These are phyloP conservation scores for Phaeophleospora eucalypticola DNA, from an alignment of 2,329 filamentous ascomycete genomes.

Conservation along the genomic window DNA sequence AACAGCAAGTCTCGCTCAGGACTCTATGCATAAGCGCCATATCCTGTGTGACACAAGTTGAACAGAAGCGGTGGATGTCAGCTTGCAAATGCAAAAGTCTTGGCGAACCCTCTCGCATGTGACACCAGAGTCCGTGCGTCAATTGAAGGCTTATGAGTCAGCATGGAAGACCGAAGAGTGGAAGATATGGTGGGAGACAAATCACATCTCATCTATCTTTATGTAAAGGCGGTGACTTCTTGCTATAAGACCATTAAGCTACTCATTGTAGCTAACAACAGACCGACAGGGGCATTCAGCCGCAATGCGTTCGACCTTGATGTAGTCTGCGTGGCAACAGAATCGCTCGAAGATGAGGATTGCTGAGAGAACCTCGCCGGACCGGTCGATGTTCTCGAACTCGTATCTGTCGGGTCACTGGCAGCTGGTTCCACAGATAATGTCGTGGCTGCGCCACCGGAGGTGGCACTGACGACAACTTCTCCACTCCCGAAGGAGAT, in stretches of 20 bases:
- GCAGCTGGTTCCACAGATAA: background rate
- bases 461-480: background rate
- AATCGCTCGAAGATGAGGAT: background rate
- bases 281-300: background rate
- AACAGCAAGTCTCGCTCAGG: too few relatives aligned
- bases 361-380: too few relatives aligned
- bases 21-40: too few relatives aligned
- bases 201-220: too few relatives aligned
- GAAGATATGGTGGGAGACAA: too few relatives aligned
- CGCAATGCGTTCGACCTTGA: background rate
- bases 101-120: background rate
- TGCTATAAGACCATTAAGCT: background rate
- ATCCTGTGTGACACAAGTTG: too few relatives aligned
- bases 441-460: background rate
- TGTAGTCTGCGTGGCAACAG: background rate
- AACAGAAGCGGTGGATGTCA: too few relatives aligned
- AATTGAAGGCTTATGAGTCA: too few relatives aligned
- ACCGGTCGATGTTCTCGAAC: background rate
- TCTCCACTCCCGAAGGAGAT: too few relatives aligned
- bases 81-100: too few relatives aligned
- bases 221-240: background rate
- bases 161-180: too few relatives aligned
- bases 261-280: background rate
- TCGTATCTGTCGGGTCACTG: too few relatives aligned
- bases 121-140: background rate